Evolutionary conservation across 2,329 filamentous ascomycete species (phyloP).

Genomic region (Fusarium penzigii): DNA sequence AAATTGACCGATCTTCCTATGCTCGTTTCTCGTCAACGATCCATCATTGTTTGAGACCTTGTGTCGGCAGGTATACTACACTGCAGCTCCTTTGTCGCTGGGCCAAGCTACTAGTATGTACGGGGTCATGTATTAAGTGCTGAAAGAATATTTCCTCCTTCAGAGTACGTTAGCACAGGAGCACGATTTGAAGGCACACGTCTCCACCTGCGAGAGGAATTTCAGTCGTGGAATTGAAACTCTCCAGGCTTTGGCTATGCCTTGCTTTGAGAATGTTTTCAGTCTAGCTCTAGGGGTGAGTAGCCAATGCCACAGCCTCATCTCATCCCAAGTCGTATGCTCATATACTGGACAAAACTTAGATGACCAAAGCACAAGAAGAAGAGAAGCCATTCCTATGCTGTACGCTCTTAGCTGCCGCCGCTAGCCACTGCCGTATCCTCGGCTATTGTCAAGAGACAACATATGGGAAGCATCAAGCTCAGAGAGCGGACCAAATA

Average conservation of each 20-base stretch:
- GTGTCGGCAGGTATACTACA: constrained; percentile 4
- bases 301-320: neutral
- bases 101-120: constrained; percentile 2
- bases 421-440: constrained; percentile 1
- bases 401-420: constrained; percentile 1
- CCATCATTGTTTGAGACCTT: constrained; percentile 1
- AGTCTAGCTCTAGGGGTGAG: constrained; percentile 3
- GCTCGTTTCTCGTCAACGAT: constrained; percentile 3
- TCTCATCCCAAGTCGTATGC: neutral
- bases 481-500: constrained; percentile 1
- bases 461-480: constrained; percentile 2
- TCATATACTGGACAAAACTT: neutral
- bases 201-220: neutral
- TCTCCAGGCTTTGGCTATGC: neutral
- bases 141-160: neutral
- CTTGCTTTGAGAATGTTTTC: constrained; percentile 3
- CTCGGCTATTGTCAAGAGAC: constrained; percentile 3
- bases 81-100: neutral
- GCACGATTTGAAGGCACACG: neutral
- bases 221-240: constrained; percentile 1
- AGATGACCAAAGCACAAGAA: constrained; percentile 4
- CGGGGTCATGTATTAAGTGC: neutral
- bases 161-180: neutral
- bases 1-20: constrained; percentile 1
- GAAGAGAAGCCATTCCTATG: constrained; percentile 1